Evolutionary conservation across 73 alveolate species (phyloP), one percentile per base, ranked within the genome.

Genomic region (Paramecium octaurelia): DNA sequence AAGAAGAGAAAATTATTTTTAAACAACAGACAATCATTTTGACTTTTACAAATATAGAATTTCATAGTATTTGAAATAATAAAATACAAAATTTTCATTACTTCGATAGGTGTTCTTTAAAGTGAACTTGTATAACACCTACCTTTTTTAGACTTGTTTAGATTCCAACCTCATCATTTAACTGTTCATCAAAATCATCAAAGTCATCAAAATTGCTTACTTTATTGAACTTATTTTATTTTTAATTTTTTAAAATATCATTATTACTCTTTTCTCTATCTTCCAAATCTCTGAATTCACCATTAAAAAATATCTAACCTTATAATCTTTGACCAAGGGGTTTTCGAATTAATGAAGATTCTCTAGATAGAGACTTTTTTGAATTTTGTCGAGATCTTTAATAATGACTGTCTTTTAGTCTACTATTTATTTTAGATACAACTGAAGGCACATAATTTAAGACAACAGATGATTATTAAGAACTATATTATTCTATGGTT

Each of bases 361-460:
- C 90, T 77, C 71, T 11, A 23, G 90, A 77, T 4, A 23, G 5
- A n/a, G 71, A 77, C 14, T 77, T 21, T 77, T 34, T 77, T 11
- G 90, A 77, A 7, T 40, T 77, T 77, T 29, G 14, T 20, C 90
- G 44, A 8, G 54, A 40, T 29, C 23, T 40, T 43, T 77, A 42
- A 71, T 71, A 2, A 92, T 95, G 95, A 6, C 97, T 92, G 24
- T 60, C 80, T 34, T 60, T 27, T 60, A 50, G 16, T 77, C 54
- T 38, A 6, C 46, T 64, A 23, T 80, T 80, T 0, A 46, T 48
- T 80, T 80, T 80, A 14, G 43, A 24, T 38, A 80, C 54, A 8
- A 80, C 76, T 23, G 77, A 80, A n/a, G 91, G 76, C 3, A 80
- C 90, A 21, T 77, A 80, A 80, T 44, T 44, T 46, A 80, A 21